A percentile compares a stretch with the other conserved stretches of the same genome.
These are phyloP conservation scores for Diaporthe ampelina DNA, from an alignment of 2,329 filamentous ascomycete genomes.

Conservation along the genomic window DNA sequence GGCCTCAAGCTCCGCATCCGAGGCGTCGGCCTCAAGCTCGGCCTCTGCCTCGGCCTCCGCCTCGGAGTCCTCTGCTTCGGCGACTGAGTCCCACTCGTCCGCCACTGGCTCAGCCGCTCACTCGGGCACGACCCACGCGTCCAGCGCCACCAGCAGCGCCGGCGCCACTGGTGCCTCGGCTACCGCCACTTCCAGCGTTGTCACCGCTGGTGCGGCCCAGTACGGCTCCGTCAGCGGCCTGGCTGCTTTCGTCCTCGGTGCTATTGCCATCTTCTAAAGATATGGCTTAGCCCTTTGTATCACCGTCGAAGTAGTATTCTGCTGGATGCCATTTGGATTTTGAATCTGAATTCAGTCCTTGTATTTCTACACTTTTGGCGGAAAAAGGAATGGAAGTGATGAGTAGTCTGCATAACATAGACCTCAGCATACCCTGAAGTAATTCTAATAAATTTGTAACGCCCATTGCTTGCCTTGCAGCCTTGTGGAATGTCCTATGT, in stretches of 20 bases:
- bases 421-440: background rate
- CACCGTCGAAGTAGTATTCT: background rate
- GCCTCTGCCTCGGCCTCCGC: background rate
- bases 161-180: background rate
- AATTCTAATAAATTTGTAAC: background rate
- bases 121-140: background rate
- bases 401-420: background rate
- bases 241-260: slow-evolving; percentile 22
- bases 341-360: background rate
- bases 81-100: background rate
- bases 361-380: background rate
- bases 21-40: background rate
- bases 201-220: slow-evolving; percentile 25
- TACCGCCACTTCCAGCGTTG: background rate
- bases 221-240: slow-evolving; percentile 24
- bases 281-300: background rate
- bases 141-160: slow-evolving; percentile 4
- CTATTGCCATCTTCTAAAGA: slow-evolving; percentile 6
- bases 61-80: background rate
- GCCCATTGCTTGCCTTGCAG: background rate
- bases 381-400: background rate
- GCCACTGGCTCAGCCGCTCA: background rate
- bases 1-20: background rate
- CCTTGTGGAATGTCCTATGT: too few relatives aligned
- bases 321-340: background rate